These are phyloP conservation scores for Daedaleopsis nitida DNA, from an alignment of 768 basidiomycete species.

Conservation along the genomic window DNA sequence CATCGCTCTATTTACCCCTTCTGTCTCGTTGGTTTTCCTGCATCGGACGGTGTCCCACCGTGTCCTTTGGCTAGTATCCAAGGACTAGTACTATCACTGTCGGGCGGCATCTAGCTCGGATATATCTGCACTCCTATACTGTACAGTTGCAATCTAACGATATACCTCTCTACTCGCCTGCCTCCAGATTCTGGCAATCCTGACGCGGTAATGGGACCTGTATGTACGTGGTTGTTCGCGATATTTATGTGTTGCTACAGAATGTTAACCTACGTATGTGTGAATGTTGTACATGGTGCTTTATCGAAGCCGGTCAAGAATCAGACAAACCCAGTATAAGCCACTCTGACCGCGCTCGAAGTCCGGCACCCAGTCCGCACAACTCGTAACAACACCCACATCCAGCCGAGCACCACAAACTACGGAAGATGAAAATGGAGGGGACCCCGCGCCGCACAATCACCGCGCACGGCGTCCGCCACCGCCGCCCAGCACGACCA, in stretches of 20 bases:
- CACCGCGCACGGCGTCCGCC: constrained; percentile 42
- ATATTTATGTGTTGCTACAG: constrained; percentile 19
- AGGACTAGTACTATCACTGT: constrained; percentile 2
- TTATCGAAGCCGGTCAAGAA: neutral
- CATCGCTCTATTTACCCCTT: constrained; percentile 18
- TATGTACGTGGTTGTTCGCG: constrained; percentile 9
- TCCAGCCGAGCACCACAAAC: no score
- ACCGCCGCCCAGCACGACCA: constrained; percentile 74
- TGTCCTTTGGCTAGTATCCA: constrained; percentile 15
- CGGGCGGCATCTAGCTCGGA: neutral
- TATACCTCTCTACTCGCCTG: neutral
- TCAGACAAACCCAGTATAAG: constrained; percentile 1
- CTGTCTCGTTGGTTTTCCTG: constrained; percentile 3
- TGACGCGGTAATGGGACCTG: neutral
- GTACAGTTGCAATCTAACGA: constrained; percentile 7
- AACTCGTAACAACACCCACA: neutral
- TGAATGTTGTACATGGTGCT: constrained; percentile 8
- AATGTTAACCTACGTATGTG: constrained; percentile 9
- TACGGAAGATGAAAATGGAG: neutral
- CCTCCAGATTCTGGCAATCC: neutral
- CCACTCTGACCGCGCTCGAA: neutral
- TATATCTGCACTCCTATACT: constrained; percentile 2
- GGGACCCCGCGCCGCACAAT: neutral
- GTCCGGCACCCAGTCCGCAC: neutral
- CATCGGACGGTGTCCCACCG: constrained; percentile 12